Base-by-base conservation (phyloP, 164 flowering plant genomes). In the Magnolia officinalis region DNA sequence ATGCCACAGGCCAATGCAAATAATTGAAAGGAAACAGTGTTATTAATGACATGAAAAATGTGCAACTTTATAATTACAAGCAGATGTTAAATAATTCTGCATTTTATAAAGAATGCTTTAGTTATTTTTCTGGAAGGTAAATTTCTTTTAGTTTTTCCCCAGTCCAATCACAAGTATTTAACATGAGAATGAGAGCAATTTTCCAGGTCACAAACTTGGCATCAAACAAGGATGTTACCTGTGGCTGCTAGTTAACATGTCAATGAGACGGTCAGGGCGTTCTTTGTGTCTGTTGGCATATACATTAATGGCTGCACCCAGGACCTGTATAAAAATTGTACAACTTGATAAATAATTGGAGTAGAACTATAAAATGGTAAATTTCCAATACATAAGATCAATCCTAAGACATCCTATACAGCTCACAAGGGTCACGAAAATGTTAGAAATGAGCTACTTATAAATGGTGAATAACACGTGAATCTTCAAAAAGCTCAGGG, bases 211-310 rank as follows among this genome's bases (percentile, higher is more conserved):
- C 45, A 5, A 5, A 37, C 45, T 3, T 37, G 45, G 45, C 45
- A 37, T 37, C 4, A 37, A 37, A 37, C 45, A 37, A 37, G 45
- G 20, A 68, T 16, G 63, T 70, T 81, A 95, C 99, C 99, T 92
- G 92, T 96, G 99, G 83, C 90, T 91, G 80, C 99, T 96, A n/a
- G 82, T 88, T 82, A 96, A 81, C 99, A 94, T 94, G 85, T 96
- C 99, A 75, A 96, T 96, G 79, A 96, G 96, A 72, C 98, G 99
- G 76, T 94, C 98, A 51, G 97, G 98, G 2, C 99, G 94, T 82
- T 96, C 99, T 80, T 92, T 96, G 83, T 96, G 99, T 78, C 78
- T 91, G 81, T 92, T 96, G 49, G 99, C 99, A 84, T 96, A 96
- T 52, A 96, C 94, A 87, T 90, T 94, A 29, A 96, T 96, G 68